Percentiles rank a stretch among this genome's conserved stretches.
These are phyloP conservation scores for Trypethelium eluteriae DNA, from an alignment of 495 filamentous ascomycete genomes.

Conservation along the genomic window DNA sequence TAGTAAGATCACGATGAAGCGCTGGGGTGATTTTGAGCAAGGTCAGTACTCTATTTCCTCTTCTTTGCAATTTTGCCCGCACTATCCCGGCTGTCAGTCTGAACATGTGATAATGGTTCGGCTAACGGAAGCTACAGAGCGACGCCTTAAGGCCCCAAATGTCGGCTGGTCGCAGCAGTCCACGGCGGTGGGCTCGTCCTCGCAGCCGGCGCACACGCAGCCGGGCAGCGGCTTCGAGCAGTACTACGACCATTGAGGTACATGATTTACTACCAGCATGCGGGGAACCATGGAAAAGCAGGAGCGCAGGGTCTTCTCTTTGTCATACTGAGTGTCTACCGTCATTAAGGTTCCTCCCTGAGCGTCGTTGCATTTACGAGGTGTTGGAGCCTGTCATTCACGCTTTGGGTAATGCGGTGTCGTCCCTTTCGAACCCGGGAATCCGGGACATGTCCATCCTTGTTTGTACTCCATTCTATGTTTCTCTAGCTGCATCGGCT, in stretches of 20 bases:
- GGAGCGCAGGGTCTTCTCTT: not conserved
- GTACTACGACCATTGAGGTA: constrained; percentile 29
- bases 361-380: constrained; percentile 10
- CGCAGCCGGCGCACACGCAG: constrained; percentile 13
- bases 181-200: constrained; percentile 28
- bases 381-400: constrained; percentile 6
- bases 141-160: constrained; percentile 33
- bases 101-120: not conserved
- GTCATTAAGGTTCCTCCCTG: not conserved
- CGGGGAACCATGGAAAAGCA: not conserved
- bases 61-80: not conserved
- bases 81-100: not conserved
- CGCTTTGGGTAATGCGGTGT: not conserved
- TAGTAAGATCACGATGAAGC: constrained; percentile 96
- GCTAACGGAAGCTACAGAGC: constrained; percentile 29
- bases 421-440: not conserved
- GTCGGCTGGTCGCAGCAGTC: constrained; percentile 36
- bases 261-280: not conserved
- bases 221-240: constrained; percentile 20
- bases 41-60: constrained; percentile 38
- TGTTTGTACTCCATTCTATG: not conserved
- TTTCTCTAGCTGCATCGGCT: not conserved
- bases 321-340: not conserved
- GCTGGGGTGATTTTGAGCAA: constrained; percentile 95
- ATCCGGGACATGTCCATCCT: not conserved